Percentiles rank a stretch among this genome's conserved stretches.
phyloP scores from a whole-genome alignment of 208 protist species.

The Crithidia thermophila region DNA sequence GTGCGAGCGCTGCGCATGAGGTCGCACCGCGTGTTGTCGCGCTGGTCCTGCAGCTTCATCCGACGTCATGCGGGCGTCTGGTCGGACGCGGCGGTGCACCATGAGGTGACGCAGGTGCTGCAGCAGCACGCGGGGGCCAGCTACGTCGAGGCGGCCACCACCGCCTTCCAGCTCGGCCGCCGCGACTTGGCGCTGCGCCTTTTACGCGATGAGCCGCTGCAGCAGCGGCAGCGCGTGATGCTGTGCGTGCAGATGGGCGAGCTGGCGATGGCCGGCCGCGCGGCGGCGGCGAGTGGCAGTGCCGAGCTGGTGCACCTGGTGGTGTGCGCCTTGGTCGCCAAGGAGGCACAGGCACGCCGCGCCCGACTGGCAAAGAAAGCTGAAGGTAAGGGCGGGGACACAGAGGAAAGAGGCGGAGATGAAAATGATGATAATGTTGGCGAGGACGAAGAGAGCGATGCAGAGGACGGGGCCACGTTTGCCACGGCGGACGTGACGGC shows the following conservation, averaged over 20 bases:
- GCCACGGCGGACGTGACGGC: not conserved
- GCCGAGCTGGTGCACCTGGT: constrained; percentile 49
- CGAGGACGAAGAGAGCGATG: not conserved
- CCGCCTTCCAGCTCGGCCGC: constrained; percentile 30
- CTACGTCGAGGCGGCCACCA: constrained; percentile 45
- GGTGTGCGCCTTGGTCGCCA: constrained; percentile 28
- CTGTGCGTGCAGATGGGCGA: constrained; percentile 39
- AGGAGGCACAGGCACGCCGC: constrained; percentile 8
- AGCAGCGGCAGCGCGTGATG: constrained; percentile 30
- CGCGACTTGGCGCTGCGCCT: constrained; percentile 36
- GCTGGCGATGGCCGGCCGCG: constrained; percentile 28
- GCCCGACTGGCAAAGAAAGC: not conserved
- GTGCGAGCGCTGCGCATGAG: constrained; percentile 30
- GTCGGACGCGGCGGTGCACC: constrained; percentile 20
- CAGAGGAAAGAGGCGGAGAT: not conserved
- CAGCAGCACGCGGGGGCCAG: constrained; percentile 23
- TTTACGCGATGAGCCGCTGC: constrained; percentile 45
- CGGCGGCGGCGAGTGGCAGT: constrained; percentile 31
- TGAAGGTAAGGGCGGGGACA: not conserved
- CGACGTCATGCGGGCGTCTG: not conserved
- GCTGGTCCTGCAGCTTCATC: constrained; percentile 30
- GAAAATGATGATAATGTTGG: not conserved
- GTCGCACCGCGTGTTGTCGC: constrained; percentile 27
- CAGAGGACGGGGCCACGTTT: not conserved
- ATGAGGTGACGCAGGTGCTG: constrained; percentile 32